Percentiles rank a stretch among this genome's conserved stretches.
Evolutionary conservation across 83 land plant species (phyloP).

Genomic region (Thuja plicata): DNA sequence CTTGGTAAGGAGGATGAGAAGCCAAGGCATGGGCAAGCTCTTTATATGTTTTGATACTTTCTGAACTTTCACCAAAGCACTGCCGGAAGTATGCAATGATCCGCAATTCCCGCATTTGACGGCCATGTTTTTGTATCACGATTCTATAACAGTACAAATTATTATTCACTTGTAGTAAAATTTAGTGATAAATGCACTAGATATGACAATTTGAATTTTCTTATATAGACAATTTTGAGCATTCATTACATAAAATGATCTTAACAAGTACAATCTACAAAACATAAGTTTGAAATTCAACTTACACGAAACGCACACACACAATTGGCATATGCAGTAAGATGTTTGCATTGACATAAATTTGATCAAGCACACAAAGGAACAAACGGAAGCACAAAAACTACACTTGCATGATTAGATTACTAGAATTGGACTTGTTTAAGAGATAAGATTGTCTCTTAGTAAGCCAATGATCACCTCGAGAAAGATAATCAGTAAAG

Average conservation of each 20-base stretch:
- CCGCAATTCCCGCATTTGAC: slow-evolving; percentile 47
- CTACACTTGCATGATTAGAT: not conserved
- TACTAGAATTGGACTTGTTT: not conserved
- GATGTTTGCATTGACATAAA: not conserved
- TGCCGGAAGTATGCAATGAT: slow-evolving; percentile 73
- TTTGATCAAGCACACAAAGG: not conserved
- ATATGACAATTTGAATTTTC: not conserved
- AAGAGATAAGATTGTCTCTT: not conserved
- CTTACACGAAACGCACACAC: not conserved
- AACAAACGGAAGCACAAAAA: not conserved
- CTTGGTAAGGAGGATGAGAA: slow-evolving; percentile 65
- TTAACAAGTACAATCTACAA: not conserved
- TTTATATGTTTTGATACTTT: slow-evolving; percentile 44
- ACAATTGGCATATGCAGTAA: not conserved
- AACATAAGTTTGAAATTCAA: not conserved
- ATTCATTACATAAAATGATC: not conserved
- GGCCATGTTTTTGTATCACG: slow-evolving; percentile 47
- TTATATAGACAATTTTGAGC: not conserved
- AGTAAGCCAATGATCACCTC: not conserved
- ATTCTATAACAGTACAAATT: slow-evolving; percentile 24
- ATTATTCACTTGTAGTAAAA: not conserved
- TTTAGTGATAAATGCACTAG: not conserved
- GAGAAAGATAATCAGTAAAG: not conserved
- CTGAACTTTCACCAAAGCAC: slow-evolving; percentile 41
- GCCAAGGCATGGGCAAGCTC: slow-evolving; percentile 70